A percentile compares a stretch with the other conserved stretches of the same genome.
Conservation (phyloP, 441 rosid species). For the Hura crepitans region DNA sequence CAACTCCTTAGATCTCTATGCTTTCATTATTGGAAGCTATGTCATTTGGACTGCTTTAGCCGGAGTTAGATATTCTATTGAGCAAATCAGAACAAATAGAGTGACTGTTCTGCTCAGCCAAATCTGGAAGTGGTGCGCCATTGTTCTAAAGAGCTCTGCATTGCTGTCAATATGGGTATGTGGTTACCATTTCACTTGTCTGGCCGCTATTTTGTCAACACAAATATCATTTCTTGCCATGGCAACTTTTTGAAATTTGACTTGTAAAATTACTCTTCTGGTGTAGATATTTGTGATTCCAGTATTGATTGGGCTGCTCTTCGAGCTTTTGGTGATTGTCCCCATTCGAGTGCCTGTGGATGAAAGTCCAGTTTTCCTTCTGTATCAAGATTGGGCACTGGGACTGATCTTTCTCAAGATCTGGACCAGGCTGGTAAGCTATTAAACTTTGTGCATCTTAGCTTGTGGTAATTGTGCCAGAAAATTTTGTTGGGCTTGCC, state of each 20-base stretch:
- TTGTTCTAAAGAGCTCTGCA: slow-evolving; percentile 72
- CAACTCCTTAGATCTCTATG: slow-evolving; percentile 62
- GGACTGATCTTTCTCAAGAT: slow-evolving; percentile 94
- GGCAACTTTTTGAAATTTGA: slow-evolving; percentile 1
- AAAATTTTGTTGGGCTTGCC: neutral
- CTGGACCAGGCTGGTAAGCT: slow-evolving; percentile 88
- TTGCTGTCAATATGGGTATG: slow-evolving; percentile 87
- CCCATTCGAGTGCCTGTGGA: slow-evolving; percentile 99
- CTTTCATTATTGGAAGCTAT: slow-evolving; percentile 88
- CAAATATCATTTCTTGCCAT: neutral
- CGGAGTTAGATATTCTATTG: slow-evolving; percentile 74
- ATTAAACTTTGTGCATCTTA: slow-evolving; percentile 4
- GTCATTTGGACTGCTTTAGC: slow-evolving; percentile 82
- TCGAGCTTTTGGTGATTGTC: slow-evolving; percentile 95
- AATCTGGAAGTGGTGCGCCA: slow-evolving; percentile 82
- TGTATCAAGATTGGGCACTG: slow-evolving; percentile 98
- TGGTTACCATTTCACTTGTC: slow-evolving; percentile 1
- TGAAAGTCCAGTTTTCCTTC: slow-evolving; percentile 94
- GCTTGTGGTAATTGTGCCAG: neutral
- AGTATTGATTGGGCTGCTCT: slow-evolving; percentile 80
- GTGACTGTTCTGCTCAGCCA: slow-evolving; percentile 57
- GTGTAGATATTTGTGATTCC: slow-evolving; percentile 82
- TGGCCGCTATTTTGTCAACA: neutral
- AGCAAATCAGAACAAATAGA: slow-evolving; percentile 66
- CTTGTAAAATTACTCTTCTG: slow-evolving; percentile 8